A percentile compares a stretch with the other conserved stretches of the same genome.
phyloP scores from a whole-genome alignment of 768 basidiomycete genomes.

The Dacryopinax spathularia region DNA sequence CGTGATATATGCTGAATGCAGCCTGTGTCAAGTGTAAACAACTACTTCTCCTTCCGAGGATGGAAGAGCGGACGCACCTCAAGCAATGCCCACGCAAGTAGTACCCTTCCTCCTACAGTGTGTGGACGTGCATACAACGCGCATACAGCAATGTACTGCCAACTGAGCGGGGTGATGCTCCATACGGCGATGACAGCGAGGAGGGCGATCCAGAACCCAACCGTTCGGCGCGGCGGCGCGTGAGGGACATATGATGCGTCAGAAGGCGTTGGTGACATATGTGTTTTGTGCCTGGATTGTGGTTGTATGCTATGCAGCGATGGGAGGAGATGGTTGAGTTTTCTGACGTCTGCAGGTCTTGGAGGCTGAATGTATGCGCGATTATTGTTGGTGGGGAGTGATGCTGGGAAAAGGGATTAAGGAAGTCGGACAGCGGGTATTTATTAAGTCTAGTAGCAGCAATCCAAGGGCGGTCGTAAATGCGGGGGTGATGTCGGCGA shows the following conservation, averaged over 20 bases:
- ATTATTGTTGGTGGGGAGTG: no score
- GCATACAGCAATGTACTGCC: conserved; percentile 44
- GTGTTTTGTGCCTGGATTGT: no score
- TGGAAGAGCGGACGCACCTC: conserved; percentile 8
- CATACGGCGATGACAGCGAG: conserved; percentile 43
- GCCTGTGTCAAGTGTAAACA: conserved; percentile 30
- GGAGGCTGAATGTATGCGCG: no score
- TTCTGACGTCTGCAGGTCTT: no score
- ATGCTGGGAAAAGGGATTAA: no score
- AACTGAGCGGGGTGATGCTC: conserved; percentile 47
- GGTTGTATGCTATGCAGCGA: no score
- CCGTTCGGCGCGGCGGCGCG: neutral
- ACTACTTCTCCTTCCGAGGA: neutral
- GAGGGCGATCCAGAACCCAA: conserved; percentile 42
- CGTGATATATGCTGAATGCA: conserved; percentile 54
- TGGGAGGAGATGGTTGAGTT: no score
- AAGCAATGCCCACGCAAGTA: conserved; percentile 8
- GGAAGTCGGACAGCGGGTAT: no score
- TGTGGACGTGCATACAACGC: conserved; percentile 27
- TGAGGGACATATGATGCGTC: neutral
- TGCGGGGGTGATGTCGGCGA: no score
- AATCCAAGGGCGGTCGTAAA: no score
- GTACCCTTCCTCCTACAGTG: conserved; percentile 21
- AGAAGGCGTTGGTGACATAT: no score
- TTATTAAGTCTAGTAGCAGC: no score